Conservation (phyloP, 2,329 filamentous ascomycete species). For the Ceratocystis colombiana region DNA sequence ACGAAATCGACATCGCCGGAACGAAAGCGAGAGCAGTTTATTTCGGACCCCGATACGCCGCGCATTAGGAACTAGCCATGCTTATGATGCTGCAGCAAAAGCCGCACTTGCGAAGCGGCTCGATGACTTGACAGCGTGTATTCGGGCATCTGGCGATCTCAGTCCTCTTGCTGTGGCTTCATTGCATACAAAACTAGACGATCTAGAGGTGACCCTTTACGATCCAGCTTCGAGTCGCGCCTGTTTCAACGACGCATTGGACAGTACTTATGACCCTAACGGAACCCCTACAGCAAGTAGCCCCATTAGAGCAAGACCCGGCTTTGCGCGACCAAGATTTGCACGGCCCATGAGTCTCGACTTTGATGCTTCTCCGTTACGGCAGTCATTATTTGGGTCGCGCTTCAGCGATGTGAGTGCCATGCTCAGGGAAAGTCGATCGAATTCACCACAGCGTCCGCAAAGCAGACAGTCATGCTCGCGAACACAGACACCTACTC, state of each 20-base stretch:
- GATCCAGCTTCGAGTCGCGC: constrained; percentile 20
- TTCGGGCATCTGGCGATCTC: constrained; percentile 21
- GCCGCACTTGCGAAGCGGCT: constrained; percentile 23
- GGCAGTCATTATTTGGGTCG: constrained; percentile 20
- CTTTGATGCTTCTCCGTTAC: constrained; percentile 18
- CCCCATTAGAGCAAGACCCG: constrained; percentile 13
- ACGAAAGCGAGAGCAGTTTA: constrained; percentile 19
- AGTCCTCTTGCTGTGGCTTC: constrained; percentile 23
- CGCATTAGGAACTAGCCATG: constrained; percentile 23
- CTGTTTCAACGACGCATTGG: constrained; percentile 20
- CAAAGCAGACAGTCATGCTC: neutral
- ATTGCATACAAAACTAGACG: constrained; percentile 23
- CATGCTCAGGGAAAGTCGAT: constrained; percentile 19
- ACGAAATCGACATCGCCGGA: constrained; percentile 14
- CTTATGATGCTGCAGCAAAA: constrained; percentile 25
- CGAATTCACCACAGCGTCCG: constrained; percentile 10
- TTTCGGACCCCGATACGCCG: constrained; percentile 22
- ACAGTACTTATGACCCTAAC: constrained; percentile 14
- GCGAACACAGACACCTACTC: constrained; percentile 18
- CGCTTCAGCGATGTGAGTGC: constrained; percentile 22
- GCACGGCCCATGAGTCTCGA: constrained; percentile 24
- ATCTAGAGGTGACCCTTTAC: constrained; percentile 20
- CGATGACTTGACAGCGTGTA: constrained; percentile 21
- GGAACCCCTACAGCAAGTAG: constrained; percentile 5
- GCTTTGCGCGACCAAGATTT: constrained; percentile 17